Evolutionary conservation across 768 basidiomycete genomes (phyloP).

Genomic region (Holtermannia corniformis): DNA sequence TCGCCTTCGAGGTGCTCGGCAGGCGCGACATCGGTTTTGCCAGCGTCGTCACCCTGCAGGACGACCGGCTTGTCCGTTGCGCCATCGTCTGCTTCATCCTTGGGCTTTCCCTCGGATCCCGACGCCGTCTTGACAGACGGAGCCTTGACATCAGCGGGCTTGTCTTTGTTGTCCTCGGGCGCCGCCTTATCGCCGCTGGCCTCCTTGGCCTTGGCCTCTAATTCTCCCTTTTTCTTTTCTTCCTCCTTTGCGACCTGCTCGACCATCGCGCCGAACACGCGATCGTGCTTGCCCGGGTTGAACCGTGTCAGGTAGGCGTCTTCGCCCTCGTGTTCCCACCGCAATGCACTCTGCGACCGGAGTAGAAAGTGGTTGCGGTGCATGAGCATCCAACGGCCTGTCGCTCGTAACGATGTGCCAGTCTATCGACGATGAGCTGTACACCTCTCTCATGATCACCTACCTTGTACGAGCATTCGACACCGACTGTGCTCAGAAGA

Average conservation of each 20-base stretch:
- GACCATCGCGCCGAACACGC: background rate
- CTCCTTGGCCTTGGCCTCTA: background rate
- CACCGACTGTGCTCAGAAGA: background rate
- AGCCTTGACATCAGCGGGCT: background rate
- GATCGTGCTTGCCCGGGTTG: background rate
- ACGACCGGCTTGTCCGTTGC: background rate
- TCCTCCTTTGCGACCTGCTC: background rate
- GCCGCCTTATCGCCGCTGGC: background rate
- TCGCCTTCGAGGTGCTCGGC: background rate
- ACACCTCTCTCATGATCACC: background rate
- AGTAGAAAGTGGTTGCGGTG: background rate
- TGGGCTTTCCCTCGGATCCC: too few species aligned
- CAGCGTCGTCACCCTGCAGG: background rate
- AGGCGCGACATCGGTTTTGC: background rate
- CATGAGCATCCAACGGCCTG: background rate
- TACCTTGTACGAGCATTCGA: background rate
- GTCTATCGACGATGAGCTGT: background rate
- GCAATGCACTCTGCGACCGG: background rate
- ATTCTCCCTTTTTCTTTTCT: background rate
- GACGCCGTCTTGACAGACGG: background rate
- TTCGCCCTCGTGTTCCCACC: background rate
- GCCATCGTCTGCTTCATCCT: background rate
- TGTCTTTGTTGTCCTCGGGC: too few species aligned
- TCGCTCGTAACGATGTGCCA: background rate
- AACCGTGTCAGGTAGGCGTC: background rate